Evolutionary conservation across 257 asterid species (phyloP).

Genomic region (Lycium ferocissimum): DNA sequence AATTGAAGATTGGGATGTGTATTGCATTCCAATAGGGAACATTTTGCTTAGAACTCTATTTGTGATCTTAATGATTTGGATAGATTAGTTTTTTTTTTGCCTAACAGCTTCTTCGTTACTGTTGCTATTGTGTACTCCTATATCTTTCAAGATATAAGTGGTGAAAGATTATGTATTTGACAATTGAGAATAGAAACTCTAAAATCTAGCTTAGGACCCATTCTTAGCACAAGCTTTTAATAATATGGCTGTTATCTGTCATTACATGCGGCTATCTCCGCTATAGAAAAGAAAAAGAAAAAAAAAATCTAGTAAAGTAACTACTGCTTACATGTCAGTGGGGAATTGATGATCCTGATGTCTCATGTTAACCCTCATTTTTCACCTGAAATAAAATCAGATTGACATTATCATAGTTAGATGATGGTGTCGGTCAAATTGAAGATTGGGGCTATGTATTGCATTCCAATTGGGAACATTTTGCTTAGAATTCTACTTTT

Average conservation of each 20-base stretch:
- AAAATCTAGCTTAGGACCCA: background rate
- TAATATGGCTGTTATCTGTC: too few species aligned
- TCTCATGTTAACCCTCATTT: slow-evolving; percentile 7
- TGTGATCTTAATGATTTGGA: background rate
- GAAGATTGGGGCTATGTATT: background rate
- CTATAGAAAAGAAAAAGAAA: too few species aligned
- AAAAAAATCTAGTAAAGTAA: too few species aligned
- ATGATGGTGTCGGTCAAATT: too few species aligned
- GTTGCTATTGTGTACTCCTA: background rate
- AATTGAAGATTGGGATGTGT: slow-evolving; percentile 5
- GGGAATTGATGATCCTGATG: background rate
- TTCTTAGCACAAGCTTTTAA: too few species aligned
- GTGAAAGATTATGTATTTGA: background rate
- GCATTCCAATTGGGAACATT: background rate
- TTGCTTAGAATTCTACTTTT: background rate
- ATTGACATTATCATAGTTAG: background rate
- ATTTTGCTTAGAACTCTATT: background rate
- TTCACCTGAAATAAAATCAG: slow-evolving; percentile 1
- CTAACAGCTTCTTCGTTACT: too few species aligned
- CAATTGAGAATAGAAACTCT: background rate
- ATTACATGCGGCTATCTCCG: too few species aligned
- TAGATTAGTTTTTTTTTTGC: background rate
- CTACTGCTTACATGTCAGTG: too few species aligned
- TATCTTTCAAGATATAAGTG: background rate
- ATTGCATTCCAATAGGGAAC: background rate